Percentiles rank a stretch among this genome's conserved stretches.
Conservation (phyloP, 2,329 filamentous ascomycete genomes). For the Penicillium italicum region DNA sequence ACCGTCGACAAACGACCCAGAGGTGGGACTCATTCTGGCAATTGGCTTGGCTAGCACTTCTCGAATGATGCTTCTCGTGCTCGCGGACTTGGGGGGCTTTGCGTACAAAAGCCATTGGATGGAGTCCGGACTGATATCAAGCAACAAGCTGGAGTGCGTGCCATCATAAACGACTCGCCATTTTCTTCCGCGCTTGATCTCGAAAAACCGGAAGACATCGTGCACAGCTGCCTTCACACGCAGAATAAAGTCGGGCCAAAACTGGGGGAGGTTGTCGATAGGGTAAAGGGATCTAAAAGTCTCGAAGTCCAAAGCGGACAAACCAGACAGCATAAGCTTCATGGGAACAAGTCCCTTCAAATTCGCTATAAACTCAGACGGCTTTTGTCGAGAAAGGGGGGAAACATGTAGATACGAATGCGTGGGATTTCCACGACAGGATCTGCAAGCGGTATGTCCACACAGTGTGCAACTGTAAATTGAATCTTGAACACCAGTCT, state of each 20-base stretch:
- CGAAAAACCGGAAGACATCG: conserved; percentile 30
- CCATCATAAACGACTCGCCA: conserved; percentile 35
- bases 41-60: conserved; percentile 46
- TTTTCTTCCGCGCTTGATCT: conserved; percentile 28
- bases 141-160: conserved; percentile 20
- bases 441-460: conserved; percentile 52
- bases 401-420: conserved; percentile 43
- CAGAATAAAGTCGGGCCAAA: conserved; percentile 36
- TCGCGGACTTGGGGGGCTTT: conserved; percentile 40
- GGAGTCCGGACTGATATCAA: conserved; percentile 24
- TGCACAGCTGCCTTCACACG: conserved; percentile 26
- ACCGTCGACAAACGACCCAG: conserved; percentile 36
- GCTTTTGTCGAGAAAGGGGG: conserved; percentile 32
- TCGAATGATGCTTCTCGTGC: conserved; percentile 40
- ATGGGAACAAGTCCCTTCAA: conserved; percentile 46
- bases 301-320: conserved; percentile 26
- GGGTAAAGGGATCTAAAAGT: conserved; percentile 12
- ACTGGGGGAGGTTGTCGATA: conserved; percentile 10
- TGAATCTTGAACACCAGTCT: conserved; percentile 33
- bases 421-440: conserved; percentile 54
- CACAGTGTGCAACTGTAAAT: conserved; percentile 53
- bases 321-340: conserved; percentile 36
- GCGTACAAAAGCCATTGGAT: conserved; percentile 50
- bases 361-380: conserved; percentile 44
- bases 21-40: conserved; percentile 44